These are phyloP conservation scores for Phylloporus sp. DNA, from an alignment of 768 basidiomycete genomes.

Conservation along the genomic window DNA sequence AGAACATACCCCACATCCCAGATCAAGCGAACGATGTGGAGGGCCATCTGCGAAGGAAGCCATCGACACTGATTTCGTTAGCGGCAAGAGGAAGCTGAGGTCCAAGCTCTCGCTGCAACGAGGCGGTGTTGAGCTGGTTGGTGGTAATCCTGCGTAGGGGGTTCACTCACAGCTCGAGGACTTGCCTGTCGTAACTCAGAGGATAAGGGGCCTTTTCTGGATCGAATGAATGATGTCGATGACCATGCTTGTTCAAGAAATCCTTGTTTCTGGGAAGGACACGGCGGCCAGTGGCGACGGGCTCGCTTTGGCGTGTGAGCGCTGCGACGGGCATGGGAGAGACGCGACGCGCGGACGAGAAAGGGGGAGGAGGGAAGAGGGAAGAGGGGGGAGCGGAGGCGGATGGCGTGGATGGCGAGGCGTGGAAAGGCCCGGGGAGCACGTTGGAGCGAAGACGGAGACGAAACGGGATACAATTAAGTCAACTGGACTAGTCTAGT, in stretches of 20 bases:
- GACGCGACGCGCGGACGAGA: neutral
- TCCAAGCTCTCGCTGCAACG: conserved; percentile 50
- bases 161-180: conserved; percentile 60
- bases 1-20: conserved; percentile 66
- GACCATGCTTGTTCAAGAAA: conserved; percentile 57
- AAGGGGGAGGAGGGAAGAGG: neutral
- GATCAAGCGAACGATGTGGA: conserved; percentile 56
- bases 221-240: conserved; percentile 61
- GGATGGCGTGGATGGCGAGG: conserved; percentile 2
- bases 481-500: too few relatives aligned
- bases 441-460: too few relatives aligned
- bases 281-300: conserved; percentile 30
- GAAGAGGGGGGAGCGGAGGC: conserved; percentile 9
- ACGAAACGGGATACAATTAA: neutral
- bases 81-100: conserved; percentile 42
- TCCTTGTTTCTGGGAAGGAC: conserved; percentile 41
- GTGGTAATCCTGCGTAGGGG: neutral
- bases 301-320: conserved; percentile 14
- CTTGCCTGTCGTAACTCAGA: conserved; percentile 59
- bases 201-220: conserved; percentile 80
- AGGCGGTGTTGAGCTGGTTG: conserved; percentile 2
- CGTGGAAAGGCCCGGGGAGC: conserved; percentile 19
- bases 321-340: conserved; percentile 19
- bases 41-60: conserved; percentile 46
- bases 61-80: conserved; percentile 54